phyloP scores from a whole-genome alignment of 805 yeast species.

The Debaryomyces hansenii region DNA sequence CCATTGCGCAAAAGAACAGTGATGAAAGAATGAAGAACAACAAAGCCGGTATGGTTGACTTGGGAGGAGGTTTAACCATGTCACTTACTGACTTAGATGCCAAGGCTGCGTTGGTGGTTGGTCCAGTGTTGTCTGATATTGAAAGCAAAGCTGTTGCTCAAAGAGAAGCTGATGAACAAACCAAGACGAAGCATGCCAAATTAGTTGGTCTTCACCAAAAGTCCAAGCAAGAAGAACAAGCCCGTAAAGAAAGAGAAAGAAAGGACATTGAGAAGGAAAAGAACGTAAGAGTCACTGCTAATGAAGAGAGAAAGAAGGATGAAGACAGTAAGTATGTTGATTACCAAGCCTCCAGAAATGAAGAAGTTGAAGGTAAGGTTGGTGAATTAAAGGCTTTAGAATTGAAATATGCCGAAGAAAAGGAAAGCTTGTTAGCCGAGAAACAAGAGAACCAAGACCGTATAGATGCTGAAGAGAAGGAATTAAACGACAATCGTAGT shows the following conservation, averaged over 20 bases:
- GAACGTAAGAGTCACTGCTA: conserved; percentile 28
- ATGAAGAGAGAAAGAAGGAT: conserved; percentile 29
- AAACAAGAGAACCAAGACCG: conserved; percentile 47
- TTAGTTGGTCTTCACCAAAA: conserved; percentile 30
- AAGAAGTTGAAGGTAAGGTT: conserved; percentile 27
- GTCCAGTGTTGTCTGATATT: conserved; percentile 80
- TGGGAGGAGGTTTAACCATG: conserved; percentile 89
- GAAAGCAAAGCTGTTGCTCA: conserved; percentile 67
- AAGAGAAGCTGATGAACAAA: conserved; percentile 47
- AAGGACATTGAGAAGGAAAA: conserved; percentile 37
- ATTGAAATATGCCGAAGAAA: conserved; percentile 37
- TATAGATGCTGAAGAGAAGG: conserved; percentile 44
- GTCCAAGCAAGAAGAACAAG: conserved; percentile 27
- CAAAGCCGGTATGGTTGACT: conserved; percentile 57
- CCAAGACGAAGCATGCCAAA: conserved; percentile 34
- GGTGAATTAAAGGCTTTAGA: conserved; percentile 35
- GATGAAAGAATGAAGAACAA: conserved; percentile 52
- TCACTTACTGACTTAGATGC: conserved; percentile 72
- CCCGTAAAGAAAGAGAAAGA: conserved; percentile 32
- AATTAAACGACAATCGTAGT: conserved; percentile 44
- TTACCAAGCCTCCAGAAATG: conserved; percentile 29
- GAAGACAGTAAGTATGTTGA: conserved; percentile 29
- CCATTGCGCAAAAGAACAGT: conserved; percentile 69
- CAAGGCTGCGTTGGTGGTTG: conserved; percentile 76
- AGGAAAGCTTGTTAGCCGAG: conserved; percentile 44